Base-by-base conservation (phyloP, 371 early-diverging fungal species). In the Encephalitozoon romaleae region DNA sequence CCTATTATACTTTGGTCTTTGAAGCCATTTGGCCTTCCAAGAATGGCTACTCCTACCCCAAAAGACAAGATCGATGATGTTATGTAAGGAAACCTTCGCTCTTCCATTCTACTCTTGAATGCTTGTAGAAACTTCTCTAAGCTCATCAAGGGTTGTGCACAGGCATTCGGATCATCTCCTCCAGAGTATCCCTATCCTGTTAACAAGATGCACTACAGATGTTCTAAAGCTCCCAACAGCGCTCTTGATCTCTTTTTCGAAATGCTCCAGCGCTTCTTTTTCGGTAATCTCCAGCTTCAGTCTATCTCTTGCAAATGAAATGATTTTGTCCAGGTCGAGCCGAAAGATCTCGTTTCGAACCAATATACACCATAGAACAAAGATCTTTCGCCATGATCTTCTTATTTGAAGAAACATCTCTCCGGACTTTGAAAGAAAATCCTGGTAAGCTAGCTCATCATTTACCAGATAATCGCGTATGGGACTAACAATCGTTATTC, bases 401-500 rank as follows among this genome's bases (percentile, higher is more conserved):
- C 59, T 59, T 59, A 59, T 59, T 12, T 59, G 30, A 11, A 59
- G 30, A 34, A 59, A 59, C 3, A n/a, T 34, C 15, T 59, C 59
- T 4, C 15, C 38, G 2, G 59, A 59, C 12, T 34, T 59, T 59
- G 34, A 1, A 59, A 63, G 28, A 55, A 74, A 67, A 11, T 64
- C 52, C 34, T 74, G 52, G 47, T 55, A 74, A 12, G 43, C 26
- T 18, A 64, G 12, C 9, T 28, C 25, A 34, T 74, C 74, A 9
- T 65, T 49, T 52, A 28, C 25, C 3, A 74, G 51, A 53, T 66
- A 55, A 12, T 68, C 34, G 26, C 54, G 43, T 55, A 74, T 74
- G 28, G 52, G 32, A 1, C 39, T 38, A 1, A 51, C 52, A 32
- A 74, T 67, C 9, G 28, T 51, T 23, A 95, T 95, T 0, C 95